Evolutionary conservation across 441 rosid species (phyloP).

Genomic region (Euphorbia celastroides): DNA sequence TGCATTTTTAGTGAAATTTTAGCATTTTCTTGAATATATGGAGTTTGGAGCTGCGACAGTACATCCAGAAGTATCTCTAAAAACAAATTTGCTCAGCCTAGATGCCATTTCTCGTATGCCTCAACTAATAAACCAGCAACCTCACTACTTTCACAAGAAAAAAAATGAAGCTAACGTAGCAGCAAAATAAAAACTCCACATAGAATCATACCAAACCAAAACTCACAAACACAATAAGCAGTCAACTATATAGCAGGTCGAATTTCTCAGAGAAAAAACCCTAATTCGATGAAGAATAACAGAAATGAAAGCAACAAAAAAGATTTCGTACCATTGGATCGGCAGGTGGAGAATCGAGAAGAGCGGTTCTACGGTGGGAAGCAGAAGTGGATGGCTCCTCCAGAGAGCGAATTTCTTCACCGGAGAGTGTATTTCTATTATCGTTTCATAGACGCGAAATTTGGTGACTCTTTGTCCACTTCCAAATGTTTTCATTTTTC

Average conservation of each 20-base stretch:
- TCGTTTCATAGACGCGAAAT: background rate
- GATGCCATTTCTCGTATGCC: background rate
- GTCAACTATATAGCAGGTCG: background rate
- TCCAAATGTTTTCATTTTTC: background rate
- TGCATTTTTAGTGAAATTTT: too few species aligned
- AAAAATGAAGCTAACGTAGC: background rate
- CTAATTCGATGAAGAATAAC: background rate
- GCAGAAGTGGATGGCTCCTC: background rate
- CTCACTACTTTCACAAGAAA: background rate
- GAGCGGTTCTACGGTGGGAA: background rate
- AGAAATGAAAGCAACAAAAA: background rate
- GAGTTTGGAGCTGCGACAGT: too few species aligned
- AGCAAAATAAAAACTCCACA: background rate
- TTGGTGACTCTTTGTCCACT: background rate
- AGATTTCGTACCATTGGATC: background rate
- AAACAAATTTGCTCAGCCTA: background rate
- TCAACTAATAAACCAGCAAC: background rate
- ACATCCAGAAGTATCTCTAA: background rate
- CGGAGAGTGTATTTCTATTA: background rate
- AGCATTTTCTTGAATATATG: too few species aligned
- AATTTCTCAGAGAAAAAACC: background rate
- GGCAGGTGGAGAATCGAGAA: background rate
- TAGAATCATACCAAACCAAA: background rate
- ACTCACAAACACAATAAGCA: background rate
- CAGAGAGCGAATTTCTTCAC: background rate